Base-by-base conservation (phyloP, 176 grass and related monocot genomes). In the Oryza longistaminata region DNA sequence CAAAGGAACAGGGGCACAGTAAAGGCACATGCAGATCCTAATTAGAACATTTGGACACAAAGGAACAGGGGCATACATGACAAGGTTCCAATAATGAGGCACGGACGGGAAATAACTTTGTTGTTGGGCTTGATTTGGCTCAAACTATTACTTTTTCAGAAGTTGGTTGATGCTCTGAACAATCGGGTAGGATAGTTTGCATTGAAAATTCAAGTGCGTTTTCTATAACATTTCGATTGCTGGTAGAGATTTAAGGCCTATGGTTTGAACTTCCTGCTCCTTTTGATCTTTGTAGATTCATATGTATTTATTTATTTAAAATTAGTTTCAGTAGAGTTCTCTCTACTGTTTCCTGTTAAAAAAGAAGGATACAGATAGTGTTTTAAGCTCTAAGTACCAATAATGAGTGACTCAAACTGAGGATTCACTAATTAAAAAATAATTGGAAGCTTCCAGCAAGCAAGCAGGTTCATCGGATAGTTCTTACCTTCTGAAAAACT, bases 401-500 rank as follows among this genome's bases (percentile, higher is more conserved):
- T 35, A 71, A 64, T 1, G 64, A 71, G 67, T 2, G 24, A 75
- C 5, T 48, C 48, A 39, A n/a, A 25, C 10, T 52, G 25, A 76
- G 27, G 22, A 46, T 71, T 69, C 17, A 55, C 27, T 77, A 77
- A 45, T 71, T 9, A 19, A 31, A 45, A 66, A 68, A 55, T 58
- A 78, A 31, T 58, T 0, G 10, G 34, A 72, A 58, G 49, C 31
- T 77, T 83, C 43, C 52, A 12, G 37, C 53, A 80, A 78, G 61
- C 5, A 75, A 79, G 22, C 25, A 75, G 31, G 33, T 31, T 11
- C 31, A 24, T 26, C 13, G 52, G 62, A 86, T 12, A 68, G 52
- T 37, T 67, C 80, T 87, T 81, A 99, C 93, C 96, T 99, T 99
- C 81, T 85, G 93, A 76, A 96, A 96, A 88, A 99, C 90, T 76